phyloP scores from a whole-genome alignment of 495 filamentous ascomycete genomes.

The Astrothelium subdiscretum region DNA sequence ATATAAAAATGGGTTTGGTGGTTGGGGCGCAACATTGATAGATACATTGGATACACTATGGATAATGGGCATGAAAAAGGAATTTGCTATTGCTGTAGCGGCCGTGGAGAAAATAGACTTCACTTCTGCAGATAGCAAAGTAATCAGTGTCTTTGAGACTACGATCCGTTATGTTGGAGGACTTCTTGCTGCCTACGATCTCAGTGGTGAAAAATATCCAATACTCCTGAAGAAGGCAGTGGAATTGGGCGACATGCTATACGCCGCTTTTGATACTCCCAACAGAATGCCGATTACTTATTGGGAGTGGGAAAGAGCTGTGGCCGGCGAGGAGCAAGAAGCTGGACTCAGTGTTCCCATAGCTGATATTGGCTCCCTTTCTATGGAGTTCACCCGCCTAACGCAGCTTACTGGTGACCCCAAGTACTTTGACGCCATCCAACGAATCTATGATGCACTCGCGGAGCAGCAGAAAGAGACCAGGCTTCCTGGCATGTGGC shows the following conservation, averaged over 20 bases:
- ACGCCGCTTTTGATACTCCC: conserved; percentile 29
- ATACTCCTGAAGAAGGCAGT: conserved; percentile 28
- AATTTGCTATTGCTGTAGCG: conserved; percentile 24
- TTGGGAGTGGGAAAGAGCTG: conserved; percentile 11
- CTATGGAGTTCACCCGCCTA: conserved; percentile 31
- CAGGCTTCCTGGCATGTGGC: conserved; percentile 29
- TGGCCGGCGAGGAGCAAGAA: conserved; percentile 2
- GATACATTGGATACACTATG: conserved; percentile 27
- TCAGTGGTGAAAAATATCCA: conserved; percentile 29
- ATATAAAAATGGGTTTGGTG: conserved; percentile 29
- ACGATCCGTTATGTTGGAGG: conserved; percentile 42
- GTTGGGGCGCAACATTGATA: conserved; percentile 30
- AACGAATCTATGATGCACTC: conserved; percentile 23
- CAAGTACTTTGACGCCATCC: conserved; percentile 31
- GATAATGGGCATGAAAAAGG: conserved; percentile 31
- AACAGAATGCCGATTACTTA: conserved; percentile 26
- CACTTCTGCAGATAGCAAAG: conserved; percentile 12
- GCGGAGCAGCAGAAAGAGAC: conserved; percentile 25
- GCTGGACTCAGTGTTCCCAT: conserved; percentile 22
- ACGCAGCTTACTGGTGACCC: conserved; percentile 25
- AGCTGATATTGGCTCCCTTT: conserved; percentile 29
- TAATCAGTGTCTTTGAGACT: conserved; percentile 39
- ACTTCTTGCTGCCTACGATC: conserved; percentile 38
- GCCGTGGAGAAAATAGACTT: conserved; percentile 29
- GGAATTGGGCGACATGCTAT: conserved; percentile 31